Evolutionary conservation across 2,329 filamentous ascomycete species (phyloP), one percentile per base, ranked within the genome.

Genomic region (Ascosphaera pollenicola): DNA sequence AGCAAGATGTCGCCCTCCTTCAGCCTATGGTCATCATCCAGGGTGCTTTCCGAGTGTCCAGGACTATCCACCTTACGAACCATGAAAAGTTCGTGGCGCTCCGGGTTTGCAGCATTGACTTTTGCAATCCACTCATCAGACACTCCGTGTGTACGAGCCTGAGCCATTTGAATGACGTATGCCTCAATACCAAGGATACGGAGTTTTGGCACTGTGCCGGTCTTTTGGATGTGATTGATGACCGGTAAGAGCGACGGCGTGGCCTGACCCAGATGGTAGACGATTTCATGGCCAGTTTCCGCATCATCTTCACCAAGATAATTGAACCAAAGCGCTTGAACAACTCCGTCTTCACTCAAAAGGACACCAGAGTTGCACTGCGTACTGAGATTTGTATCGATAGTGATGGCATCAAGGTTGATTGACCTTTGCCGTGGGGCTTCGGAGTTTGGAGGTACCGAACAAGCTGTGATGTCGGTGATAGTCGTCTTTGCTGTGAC

Each of bases 51-150:
- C 5, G n/a, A 16, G 32, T 35, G 32, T 18, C 32, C 32, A 3
- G 59, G 53, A 1, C 62, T 69, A 48, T 78, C 65, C 43, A 92
- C 77, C 62, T 98, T 98, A 50, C 83, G 78, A 21, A 98, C 83
- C 80, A 98, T 94, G 64, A 98, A 98, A 30, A 98, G 71, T 60
- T 98, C 89, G 54, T 98, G 89, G 42, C 84, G 80, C 38, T 89
- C 77, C 31, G 82, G 79, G 56, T 98, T 94, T 44, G 83, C 82
- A 46, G 75, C 66, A 39, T 89, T 77, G 2, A 94, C 87, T 57
- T 83, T 79, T 48, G 81, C 69, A 49, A 98, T 93, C 89, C 87
- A 95, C 44, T 91, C 78, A 50, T 95, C 85, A 0, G 81, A 82
- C 1, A 95, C 83, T 8, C 89, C 89, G 85, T 98, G 95, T 47